Base-by-base conservation (phyloP, 768 basidiomycete species). In the Leccinum disarticulatum region DNA sequence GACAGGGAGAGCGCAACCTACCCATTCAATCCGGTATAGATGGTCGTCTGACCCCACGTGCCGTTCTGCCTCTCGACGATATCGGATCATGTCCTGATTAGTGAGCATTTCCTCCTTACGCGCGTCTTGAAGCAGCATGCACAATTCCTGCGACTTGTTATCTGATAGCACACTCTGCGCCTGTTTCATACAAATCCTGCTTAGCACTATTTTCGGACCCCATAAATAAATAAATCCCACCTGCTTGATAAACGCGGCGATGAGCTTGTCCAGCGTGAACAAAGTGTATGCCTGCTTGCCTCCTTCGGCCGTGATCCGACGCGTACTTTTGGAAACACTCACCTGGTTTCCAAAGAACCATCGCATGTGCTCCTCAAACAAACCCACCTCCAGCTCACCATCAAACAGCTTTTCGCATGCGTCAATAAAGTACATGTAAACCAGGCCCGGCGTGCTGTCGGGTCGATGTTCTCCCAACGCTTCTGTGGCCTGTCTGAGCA, bases 341-440 rank as follows among this genome's bases (percentile, higher is more conserved):
- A 90, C 90, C 83, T 87, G 88, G 61, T 86, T 93, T 33, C 92
- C 91, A 77, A 93, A 95, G 77, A 95, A 91, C 84, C 93, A 92
- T 63, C 97, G 79, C 86, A 98, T 86, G 68, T 93, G 92, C 72
- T 98, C 97, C 73, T 98, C 96, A 67, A 95, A 98, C 22, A 87
- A 85, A n/a, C 82, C 77, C 70, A 89, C 91, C 73, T 98, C 97
- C 60, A 98, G 80, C 70, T 98, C 95, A 62, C 84, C 88, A 67
- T 94, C 94, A 70, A 98, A 98, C 46, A 96, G 74, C 79, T 91
- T 92, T 75, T 98, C 96, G 72, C 92, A 93, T 10, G 92, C 89
- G 59, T 88, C 91, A 35, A 98, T 78, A 54, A 96, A 82, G 68
- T 95, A 94, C 77, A 86, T 79, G 76, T 98, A 98, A 61, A 93